phyloP scores from a whole-genome alignment of 2,329 filamentous ascomycete genomes.

The Zalaria obscura region DNA sequence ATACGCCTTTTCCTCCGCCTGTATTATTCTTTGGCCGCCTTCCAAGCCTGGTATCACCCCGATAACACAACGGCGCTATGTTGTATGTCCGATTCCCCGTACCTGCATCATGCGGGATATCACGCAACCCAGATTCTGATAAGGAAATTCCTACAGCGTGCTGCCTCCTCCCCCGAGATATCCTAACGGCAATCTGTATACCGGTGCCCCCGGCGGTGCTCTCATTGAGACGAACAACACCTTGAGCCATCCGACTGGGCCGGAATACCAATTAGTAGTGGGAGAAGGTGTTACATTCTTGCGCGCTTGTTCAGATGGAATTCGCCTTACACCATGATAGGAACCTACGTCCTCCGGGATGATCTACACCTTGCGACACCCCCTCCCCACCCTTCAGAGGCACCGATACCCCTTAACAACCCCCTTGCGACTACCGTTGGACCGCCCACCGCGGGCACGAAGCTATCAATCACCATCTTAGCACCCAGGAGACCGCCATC shows the following conservation, averaged over 20 bases:
- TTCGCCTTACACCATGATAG: slow-evolving; percentile 28
- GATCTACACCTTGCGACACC: slow-evolving; percentile 86
- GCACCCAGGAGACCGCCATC: slow-evolving; percentile 36
- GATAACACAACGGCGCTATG: slow-evolving; percentile 1
- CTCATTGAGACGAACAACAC: slow-evolving; percentile 93
- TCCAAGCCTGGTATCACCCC: background rate
- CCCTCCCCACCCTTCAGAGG: slow-evolving; percentile 88
- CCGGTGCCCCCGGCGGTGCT: slow-evolving; percentile 48
- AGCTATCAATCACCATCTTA: slow-evolving; percentile 62
- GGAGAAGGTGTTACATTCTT: slow-evolving; percentile 59
- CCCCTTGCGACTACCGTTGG: slow-evolving; percentile 74
- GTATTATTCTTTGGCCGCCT: background rate
- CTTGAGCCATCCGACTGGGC: slow-evolving; percentile 62
- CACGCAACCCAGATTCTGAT: background rate
- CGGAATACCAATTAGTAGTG: slow-evolving; percentile 80
- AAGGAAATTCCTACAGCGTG: slow-evolving; percentile 39
- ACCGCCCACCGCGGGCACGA: slow-evolving; percentile 74
- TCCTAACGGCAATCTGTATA: slow-evolving; percentile 57
- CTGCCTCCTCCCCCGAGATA: slow-evolving; percentile 77
- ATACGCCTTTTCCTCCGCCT: too few species aligned
- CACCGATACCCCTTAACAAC: slow-evolving; percentile 74
- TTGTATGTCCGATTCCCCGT: background rate
- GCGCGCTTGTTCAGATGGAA: background rate
- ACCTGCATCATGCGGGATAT: background rate
- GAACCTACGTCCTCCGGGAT: slow-evolving; percentile 81